Conservation (phyloP, 768 basidiomycete species). For the Auriscalpium orientale region DNA sequence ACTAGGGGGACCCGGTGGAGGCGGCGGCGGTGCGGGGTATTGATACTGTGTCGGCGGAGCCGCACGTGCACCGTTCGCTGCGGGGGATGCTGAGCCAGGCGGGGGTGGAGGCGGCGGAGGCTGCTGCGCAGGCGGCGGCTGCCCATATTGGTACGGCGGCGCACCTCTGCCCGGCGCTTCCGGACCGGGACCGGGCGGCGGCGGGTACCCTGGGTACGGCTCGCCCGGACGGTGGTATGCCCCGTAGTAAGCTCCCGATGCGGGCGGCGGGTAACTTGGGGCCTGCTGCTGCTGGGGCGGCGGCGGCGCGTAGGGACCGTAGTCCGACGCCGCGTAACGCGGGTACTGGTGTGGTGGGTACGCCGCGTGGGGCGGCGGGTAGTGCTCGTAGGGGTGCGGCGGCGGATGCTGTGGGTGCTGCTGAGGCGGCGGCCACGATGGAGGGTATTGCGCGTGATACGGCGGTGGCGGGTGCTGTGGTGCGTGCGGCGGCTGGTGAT, state of each 20-base stretch:
- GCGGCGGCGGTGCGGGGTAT: background rate
- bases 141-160: conserved; percentile 8
- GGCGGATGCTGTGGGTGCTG: conserved; percentile 12
- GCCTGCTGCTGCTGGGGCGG: conserved; percentile 14
- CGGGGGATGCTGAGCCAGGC: conserved; percentile 7
- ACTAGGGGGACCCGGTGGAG: background rate
- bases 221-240: conserved; percentile 9
- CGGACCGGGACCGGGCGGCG: conserved; percentile 5
- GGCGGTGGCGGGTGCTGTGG: conserved; percentile 4
- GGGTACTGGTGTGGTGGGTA: conserved; percentile 6
- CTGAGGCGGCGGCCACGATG: conserved; percentile 6
- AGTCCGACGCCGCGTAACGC: conserved; percentile 4
- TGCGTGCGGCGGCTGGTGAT: conserved; percentile 2
- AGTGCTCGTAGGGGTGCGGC: conserved; percentile 1
- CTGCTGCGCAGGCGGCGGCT: conserved; percentile 3
- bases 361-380: conserved; percentile 4
- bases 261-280: background rate
- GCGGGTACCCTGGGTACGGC: conserved; percentile 3
- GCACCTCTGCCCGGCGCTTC: conserved; percentile 1
- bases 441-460: conserved; percentile 6
- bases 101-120: conserved; percentile 10
- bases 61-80: conserved; percentile 3
- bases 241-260: conserved; percentile 3
- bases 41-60: conserved; percentile 5
- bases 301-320: conserved; percentile 7